Percentiles rank a stretch among this genome's conserved stretches.
phyloP scores from a whole-genome alignment of 108 stramenopile species.

The Nitzschia inconspicua region DNA sequence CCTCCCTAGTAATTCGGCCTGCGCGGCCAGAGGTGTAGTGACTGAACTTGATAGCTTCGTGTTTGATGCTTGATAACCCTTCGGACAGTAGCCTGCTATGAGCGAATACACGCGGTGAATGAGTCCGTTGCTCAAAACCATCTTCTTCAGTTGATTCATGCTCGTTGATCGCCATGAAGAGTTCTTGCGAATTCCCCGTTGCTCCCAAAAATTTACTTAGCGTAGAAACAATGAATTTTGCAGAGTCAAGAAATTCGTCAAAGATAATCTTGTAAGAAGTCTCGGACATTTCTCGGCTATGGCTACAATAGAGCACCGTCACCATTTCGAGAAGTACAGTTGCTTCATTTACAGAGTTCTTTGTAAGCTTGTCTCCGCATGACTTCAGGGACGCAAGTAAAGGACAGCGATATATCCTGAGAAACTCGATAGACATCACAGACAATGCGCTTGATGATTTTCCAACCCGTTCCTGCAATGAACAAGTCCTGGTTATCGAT shows the following conservation, averaged over 20 bases:
- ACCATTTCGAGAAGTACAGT: constrained; percentile 18
- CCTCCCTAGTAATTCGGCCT: constrained; percentile 40
- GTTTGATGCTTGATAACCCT: constrained; percentile 58
- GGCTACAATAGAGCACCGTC: constrained; percentile 21
- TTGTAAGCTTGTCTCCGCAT: constrained; percentile 21
- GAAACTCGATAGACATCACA: constrained; percentile 24
- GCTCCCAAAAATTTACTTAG: constrained; percentile 51
- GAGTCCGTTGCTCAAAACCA: not conserved
- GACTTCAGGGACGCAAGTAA: constrained; percentile 13
- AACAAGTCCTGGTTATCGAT: too few species aligned
- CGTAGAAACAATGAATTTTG: constrained; percentile 7
- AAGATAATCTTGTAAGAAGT: constrained; percentile 8
- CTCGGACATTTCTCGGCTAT: constrained; percentile 8
- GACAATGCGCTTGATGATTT: constrained; percentile 13
- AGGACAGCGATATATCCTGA: constrained; percentile 12
- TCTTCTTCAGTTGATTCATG: constrained; percentile 26
- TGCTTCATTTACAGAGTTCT: constrained; percentile 22
- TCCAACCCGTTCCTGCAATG: too few species aligned
- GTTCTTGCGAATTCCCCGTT: constrained; percentile 62
- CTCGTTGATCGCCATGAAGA: constrained; percentile 46
- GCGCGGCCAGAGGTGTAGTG: constrained; percentile 56
- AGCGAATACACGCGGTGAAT: not conserved
- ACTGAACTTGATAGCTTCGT: constrained; percentile 62
- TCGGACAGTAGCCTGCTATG: constrained; percentile 9
- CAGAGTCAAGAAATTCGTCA: constrained; percentile 9